Conservation (phyloP, 2,329 filamentous ascomycete species). For the Neophaeococcomyces aloes region DNA sequence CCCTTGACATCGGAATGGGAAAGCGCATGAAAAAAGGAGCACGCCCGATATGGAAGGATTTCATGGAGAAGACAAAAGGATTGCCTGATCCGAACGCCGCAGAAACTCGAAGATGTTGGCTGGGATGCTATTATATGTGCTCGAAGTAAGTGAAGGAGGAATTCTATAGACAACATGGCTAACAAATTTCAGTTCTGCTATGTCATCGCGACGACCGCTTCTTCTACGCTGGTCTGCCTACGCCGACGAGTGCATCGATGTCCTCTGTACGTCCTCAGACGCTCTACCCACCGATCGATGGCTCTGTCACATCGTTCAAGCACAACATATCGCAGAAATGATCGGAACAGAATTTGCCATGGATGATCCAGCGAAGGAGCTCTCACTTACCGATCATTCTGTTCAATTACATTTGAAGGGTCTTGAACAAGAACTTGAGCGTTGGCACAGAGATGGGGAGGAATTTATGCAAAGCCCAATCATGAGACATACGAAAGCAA, state of each 20-base stretch:
- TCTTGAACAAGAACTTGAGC: constrained; percentile 54
- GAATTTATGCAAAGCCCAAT: constrained; percentile 45
- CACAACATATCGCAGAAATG: constrained; percentile 57
- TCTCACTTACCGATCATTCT: constrained; percentile 49
- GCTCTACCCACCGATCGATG: constrained; percentile 46
- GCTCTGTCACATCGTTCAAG: constrained; percentile 47
- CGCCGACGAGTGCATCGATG: constrained; percentile 51
- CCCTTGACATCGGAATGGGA: constrained; percentile 70
- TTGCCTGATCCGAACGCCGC: constrained; percentile 40
- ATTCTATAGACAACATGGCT: neutral
- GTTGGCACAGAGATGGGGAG: constrained; percentile 46
- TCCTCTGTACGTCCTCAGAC: constrained; percentile 46
- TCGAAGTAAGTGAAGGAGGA: constrained; percentile 37
- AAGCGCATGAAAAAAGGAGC: constrained; percentile 37
- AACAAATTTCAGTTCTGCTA: constrained; percentile 38
- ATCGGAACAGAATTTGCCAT: constrained; percentile 55
- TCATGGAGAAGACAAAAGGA: constrained; percentile 29
- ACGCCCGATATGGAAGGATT: constrained; percentile 29
- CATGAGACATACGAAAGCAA: constrained; percentile 53
- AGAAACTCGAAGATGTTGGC: constrained; percentile 49
- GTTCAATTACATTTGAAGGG: constrained; percentile 54
- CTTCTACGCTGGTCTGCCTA: constrained; percentile 52
- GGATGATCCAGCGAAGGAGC: constrained; percentile 49
- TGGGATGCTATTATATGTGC: constrained; percentile 52
- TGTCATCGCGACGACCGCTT: constrained; percentile 48